Base-by-base conservation (phyloP, 768 basidiomycete species). In the Suillus ampliporus region DNA sequence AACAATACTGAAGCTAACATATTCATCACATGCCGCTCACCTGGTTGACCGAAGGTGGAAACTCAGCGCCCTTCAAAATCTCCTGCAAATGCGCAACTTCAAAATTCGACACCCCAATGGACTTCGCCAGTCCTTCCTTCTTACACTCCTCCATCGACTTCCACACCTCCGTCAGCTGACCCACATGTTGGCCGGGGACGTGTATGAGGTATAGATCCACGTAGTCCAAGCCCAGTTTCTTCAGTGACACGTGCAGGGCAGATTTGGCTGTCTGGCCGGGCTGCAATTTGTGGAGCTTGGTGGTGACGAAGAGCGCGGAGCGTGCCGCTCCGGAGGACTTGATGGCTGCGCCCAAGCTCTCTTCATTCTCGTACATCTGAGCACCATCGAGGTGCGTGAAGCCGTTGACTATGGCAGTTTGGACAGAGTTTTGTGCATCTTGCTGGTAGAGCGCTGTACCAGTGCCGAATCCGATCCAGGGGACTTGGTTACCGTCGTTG, bases 141-240 rank as follows among this genome's bases (percentile, higher is more conserved):
- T 81, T 76, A 53, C 80, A 56, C 13, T 70, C 76, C 63, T 83
- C 82, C 71, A 84, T 71, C 47, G 73, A 69, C 64, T 76, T 76
- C 83, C 83, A 84, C 40, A 78, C 71, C n/a, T 68, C 69, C 61
- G 76, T 75, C 58, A 82, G 61, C 26, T 52, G 61, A 61, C 19
- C 69, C 62, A 63, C 13, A 62, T 52, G 56, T 61, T 66, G 23
- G 35, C 57, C 28, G 6, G 77, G 76, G 50, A 69, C 72, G 70
- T 86, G 84, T 56, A 84, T 76, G 37, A 84, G 75, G 69, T 77
- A 83, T 44, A 82, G 73, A 61, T 83, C 80, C 61, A 82, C 77
- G 40, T 74, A 78, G 23, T 77, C 73, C 57, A 82, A 64, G 11
- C 72, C 63, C 21, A 83, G 76, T 71, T 79, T 77, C 66, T 76